Evolutionary conservation across 768 basidiomycete genomes (phyloP).

Genomic region (Xanthoconium purpureum): DNA sequence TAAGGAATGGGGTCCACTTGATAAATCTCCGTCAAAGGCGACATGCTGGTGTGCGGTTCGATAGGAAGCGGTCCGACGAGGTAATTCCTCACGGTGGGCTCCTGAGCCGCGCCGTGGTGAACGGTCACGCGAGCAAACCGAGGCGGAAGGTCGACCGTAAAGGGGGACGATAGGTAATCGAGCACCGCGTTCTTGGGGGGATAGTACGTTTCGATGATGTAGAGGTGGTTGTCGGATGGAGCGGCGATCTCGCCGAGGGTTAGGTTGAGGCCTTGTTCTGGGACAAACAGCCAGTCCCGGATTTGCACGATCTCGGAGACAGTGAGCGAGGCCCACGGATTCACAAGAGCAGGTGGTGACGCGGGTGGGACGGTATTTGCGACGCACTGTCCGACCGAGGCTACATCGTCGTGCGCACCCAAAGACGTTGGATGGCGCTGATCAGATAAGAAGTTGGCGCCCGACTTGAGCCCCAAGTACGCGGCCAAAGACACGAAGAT

Average conservation of each 20-base stretch:
- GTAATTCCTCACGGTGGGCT: constrained; percentile 51
- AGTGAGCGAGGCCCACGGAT: constrained; percentile 53
- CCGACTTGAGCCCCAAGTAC: constrained; percentile 11
- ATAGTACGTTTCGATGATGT: constrained; percentile 46
- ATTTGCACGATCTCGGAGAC: constrained; percentile 43
- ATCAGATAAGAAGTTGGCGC: constrained; percentile 1
- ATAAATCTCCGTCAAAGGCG: constrained; percentile 49
- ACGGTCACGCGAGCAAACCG: constrained; percentile 49
- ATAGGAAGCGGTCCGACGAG: constrained; percentile 58
- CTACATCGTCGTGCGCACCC: background rate
- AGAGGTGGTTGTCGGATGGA: constrained; percentile 49
- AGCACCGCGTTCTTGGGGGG: constrained; percentile 49
- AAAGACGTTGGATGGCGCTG: background rate
- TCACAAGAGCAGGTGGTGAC: constrained; percentile 40
- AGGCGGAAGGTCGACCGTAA: constrained; percentile 27
- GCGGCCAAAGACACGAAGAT: constrained; percentile 9
- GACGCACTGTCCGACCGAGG: constrained; percentile 34
- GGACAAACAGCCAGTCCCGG: constrained; percentile 43
- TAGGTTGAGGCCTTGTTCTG: constrained; percentile 46
- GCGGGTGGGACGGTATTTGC: constrained; percentile 33
- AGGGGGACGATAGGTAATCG: constrained; percentile 41
- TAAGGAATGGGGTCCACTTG: constrained; percentile 51
- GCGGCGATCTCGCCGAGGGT: constrained; percentile 34
- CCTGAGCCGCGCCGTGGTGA: constrained; percentile 42
- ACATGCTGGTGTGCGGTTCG: constrained; percentile 36